These are phyloP conservation scores for Elsinoe necatrix DNA, from an alignment of 2,329 filamentous ascomycete species.

Conservation along the genomic window DNA sequence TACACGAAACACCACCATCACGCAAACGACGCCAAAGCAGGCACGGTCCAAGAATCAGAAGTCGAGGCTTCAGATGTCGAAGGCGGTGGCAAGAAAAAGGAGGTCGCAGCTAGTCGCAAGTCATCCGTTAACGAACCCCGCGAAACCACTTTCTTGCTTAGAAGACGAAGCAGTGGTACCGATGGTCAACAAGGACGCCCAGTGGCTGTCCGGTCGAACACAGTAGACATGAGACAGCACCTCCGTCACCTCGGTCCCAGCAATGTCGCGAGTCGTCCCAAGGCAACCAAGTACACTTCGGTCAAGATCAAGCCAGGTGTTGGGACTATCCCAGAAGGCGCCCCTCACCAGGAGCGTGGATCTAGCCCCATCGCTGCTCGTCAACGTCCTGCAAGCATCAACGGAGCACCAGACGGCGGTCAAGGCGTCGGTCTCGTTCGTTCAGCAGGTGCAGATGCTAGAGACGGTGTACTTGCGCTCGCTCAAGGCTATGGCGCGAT, in stretches of 20 bases:
- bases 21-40: conserved; percentile 20
- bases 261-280: conserved; percentile 53
- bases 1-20: conserved; percentile 23
- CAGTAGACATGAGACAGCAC: conserved; percentile 50
- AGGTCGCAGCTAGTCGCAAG: conserved; percentile 19
- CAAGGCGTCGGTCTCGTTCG: conserved; percentile 47
- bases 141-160: conserved; percentile 35
- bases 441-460: conserved; percentile 49
- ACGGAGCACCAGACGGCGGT: conserved; percentile 39
- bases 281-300: conserved; percentile 51
- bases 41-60: conserved; percentile 18
- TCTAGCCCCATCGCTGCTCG: conserved; percentile 3
- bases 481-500: conserved; percentile 39
- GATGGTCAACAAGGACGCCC: conserved; percentile 24
- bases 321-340: conserved; percentile 35
- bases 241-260: conserved; percentile 57
- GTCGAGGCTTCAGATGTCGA: conserved; percentile 20
- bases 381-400: conserved; percentile 12
- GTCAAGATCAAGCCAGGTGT: conserved; percentile 58
- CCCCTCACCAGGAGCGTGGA: background rate
- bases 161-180: conserved; percentile 38
- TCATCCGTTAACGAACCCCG: conserved; percentile 30
- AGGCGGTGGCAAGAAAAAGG: conserved; percentile 10
- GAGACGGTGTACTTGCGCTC: conserved; percentile 57
- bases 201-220: conserved; percentile 41